Base-by-base conservation (phyloP, 78 protist genomes). In the Polysphondylium violaceum region DNA sequence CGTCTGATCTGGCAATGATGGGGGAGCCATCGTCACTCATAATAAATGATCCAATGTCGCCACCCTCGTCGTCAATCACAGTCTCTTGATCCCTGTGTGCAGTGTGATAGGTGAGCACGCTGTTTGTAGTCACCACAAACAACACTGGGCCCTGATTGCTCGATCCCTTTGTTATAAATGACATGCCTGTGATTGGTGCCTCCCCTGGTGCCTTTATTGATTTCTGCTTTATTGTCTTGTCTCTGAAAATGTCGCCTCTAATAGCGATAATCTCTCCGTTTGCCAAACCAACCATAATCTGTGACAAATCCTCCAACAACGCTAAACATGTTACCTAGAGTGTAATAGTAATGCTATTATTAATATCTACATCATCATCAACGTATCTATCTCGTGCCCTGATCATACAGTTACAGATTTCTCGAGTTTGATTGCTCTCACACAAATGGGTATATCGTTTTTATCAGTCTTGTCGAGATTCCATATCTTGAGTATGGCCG, bases 241-340 rank as follows among this genome's bases (percentile, higher is more conserved):
- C 88, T 71, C 88, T 64, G 44, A 78, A 74, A 31, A 78, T 78
- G 59, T 81, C 88, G 23, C 83, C 88, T 63, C 75, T 43, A 47
- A 91, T 78, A 11, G 75, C 3, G 21, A 83, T 59, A 5, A 78
- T 75, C 35, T 83, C 90, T n/a, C 95, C 95, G 79, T 79, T 71
- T 43, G 75, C 89, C 27, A 75, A 60, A 64, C 95, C 95, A 38
- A 91, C 58, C 0, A 60, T 61, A 44, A 91, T 91, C 16, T 87
- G 93, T 68, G 93, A 87, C 40, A 87, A 47, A 73, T 87, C 93
- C 21, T 75, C 88, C 29, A 76, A 68, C 1, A 74, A 40, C 60
- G 72, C 55, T 7, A 87, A 56, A 51, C 81, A 73, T 58, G 86
- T 87, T 38, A 87, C 76, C 64, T 33, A 40, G 23, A 41, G 29